These are phyloP conservation scores for Fusarium continuum DNA, from an alignment of 2,329 filamentous ascomycete genomes.

Conservation along the genomic window DNA sequence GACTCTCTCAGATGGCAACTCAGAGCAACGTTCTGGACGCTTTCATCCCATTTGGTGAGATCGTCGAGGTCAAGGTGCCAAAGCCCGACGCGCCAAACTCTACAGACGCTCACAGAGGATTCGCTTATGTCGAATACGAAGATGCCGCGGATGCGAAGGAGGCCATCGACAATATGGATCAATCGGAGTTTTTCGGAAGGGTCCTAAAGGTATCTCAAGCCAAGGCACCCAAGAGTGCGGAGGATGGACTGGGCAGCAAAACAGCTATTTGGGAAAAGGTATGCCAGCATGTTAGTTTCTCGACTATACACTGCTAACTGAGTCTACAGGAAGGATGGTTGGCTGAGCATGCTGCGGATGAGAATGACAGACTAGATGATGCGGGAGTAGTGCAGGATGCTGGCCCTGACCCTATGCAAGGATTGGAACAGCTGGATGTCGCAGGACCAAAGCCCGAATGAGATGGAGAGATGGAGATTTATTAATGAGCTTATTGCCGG, in stretches of 20 bases:
- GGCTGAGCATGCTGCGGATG: slow-evolving; percentile 85
- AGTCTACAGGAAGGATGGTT: slow-evolving; percentile 84
- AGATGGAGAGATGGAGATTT: slow-evolving; percentile 49
- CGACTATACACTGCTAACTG: slow-evolving; percentile 11
- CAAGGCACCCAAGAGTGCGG: slow-evolving; percentile 88
- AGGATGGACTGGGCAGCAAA: slow-evolving; percentile 89
- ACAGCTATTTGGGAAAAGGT: slow-evolving; percentile 98
- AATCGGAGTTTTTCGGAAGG: slow-evolving; percentile 91
- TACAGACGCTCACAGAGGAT: slow-evolving; percentile 84
- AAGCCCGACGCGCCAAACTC: slow-evolving; percentile 85
- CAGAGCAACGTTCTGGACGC: slow-evolving; percentile 81
- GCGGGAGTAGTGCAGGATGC: slow-evolving; percentile 54
- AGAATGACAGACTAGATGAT: slow-evolving; percentile 63
- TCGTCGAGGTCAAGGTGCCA: slow-evolving; percentile 88
- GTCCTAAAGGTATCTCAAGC: slow-evolving; percentile 92
- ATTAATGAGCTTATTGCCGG: slow-evolving; percentile 42
- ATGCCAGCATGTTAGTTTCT: slow-evolving; percentile 43
- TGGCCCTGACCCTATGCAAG: slow-evolving; percentile 91
- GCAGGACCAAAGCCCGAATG: slow-evolving; percentile 82
- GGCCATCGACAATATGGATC: slow-evolving; percentile 99
- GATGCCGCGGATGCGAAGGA: slow-evolving; percentile 86
- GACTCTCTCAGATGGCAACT: slow-evolving; percentile 82
- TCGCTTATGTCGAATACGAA: slow-evolving; percentile 97
- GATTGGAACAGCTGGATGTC: slow-evolving; percentile 90
- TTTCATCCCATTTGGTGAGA: slow-evolving; percentile 96